phyloP scores from a whole-genome alignment of 768 basidiomycete species.

The Cubamyces sp. region DNA sequence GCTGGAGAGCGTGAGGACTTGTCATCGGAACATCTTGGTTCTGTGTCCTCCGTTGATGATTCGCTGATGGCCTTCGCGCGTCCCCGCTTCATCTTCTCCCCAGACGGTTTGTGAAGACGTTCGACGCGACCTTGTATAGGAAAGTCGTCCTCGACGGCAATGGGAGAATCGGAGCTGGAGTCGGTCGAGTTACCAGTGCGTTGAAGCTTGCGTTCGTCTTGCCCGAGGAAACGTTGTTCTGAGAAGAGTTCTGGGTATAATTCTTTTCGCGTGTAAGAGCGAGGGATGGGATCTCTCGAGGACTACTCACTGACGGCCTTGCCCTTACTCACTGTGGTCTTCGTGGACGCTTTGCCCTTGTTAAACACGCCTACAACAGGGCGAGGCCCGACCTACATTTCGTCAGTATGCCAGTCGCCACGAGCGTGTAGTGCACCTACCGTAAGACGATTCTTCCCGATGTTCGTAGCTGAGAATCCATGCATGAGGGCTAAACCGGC shows the following conservation, averaged over 20 bases:
- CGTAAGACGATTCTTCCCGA: slow-evolving; percentile 65
- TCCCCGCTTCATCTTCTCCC: background rate
- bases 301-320: slow-evolving; percentile 35
- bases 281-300: background rate
- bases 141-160: background rate
- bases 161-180: no score
- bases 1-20: background rate
- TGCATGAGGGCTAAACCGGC: slow-evolving; percentile 68
- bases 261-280: slow-evolving; percentile 11
- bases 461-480: slow-evolving; percentile 63
- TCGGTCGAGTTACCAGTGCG: no score
- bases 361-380: slow-evolving; percentile 60
- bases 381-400: slow-evolving; percentile 41
- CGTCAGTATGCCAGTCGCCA: background rate
- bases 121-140: background rate
- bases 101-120: background rate
- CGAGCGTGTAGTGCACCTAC: slow-evolving; percentile 39
- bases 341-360: slow-evolving; percentile 65
- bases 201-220: background rate
- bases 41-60: background rate
- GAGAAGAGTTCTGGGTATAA: slow-evolving; percentile 26
- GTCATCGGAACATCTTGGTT: background rate
- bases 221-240: slow-evolving; percentile 30
- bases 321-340: slow-evolving; percentile 36
- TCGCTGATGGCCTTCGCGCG: background rate